Percentiles rank a stretch among this genome's conserved stretches.
These are phyloP conservation scores for Gossypium mustelinum DNA, from an alignment of 345 rosid genomes.

Conservation along the genomic window DNA sequence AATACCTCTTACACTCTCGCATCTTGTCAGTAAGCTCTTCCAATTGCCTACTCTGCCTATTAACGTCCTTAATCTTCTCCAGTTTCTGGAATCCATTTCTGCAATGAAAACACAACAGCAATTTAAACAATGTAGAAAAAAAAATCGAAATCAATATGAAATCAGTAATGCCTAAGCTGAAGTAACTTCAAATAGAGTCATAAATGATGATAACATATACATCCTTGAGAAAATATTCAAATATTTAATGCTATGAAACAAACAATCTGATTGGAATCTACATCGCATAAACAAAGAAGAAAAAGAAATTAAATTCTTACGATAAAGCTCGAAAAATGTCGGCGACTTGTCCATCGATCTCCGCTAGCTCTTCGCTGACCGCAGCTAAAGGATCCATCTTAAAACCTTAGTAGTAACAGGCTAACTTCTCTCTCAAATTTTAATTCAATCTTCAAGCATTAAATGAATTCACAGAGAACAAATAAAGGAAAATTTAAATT, in stretches of 20 bases:
- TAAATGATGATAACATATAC: too few species aligned
- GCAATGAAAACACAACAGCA: slow-evolving; percentile 6
- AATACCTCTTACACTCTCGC: slow-evolving; percentile 95
- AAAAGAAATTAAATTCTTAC: slow-evolving; percentile 40
- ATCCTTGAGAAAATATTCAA: not conserved
- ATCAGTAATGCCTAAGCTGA: slow-evolving; percentile 6
- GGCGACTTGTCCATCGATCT: slow-evolving; percentile 79
- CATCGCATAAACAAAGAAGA: not conserved
- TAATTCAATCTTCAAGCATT: slow-evolving; percentile 1
- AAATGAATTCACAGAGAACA: not conserved
- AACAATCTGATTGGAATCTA: not conserved
- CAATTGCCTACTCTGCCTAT: slow-evolving; percentile 84
- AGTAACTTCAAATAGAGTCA: not conserved
- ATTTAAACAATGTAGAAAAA: not conserved
- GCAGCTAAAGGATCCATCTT: slow-evolving; percentile 63
- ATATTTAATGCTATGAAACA: not conserved
- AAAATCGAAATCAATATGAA: not conserved
- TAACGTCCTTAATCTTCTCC: slow-evolving; percentile 92
- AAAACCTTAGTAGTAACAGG: not conserved
- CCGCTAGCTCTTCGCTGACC: slow-evolving; percentile 76
- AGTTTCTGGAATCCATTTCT: slow-evolving; percentile 96
- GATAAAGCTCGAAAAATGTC: slow-evolving; percentile 85
- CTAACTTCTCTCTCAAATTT: not conserved
- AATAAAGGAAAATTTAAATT: not conserved
- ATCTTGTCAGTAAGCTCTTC: slow-evolving; percentile 95